Conservation (phyloP, 257 asterid species). For the Solanum appendiculatum region DNA sequence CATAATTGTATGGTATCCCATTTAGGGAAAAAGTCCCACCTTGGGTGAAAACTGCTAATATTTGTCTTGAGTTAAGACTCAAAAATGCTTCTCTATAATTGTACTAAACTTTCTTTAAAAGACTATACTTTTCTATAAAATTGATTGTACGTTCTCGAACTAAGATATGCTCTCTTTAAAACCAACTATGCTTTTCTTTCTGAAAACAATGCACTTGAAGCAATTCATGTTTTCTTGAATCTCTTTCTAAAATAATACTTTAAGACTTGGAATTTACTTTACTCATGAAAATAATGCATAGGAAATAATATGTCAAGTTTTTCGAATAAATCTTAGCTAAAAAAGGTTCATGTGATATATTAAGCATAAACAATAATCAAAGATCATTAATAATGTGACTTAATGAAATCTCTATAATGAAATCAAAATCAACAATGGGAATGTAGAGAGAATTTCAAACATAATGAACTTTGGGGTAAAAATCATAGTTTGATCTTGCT, state of each 20-base stretch:
- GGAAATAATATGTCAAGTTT: not conserved
- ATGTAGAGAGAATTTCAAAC: not conserved
- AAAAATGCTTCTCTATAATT: not conserved
- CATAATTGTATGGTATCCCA: not conserved
- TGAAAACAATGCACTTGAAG: not conserved
- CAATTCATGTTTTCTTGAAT: not conserved
- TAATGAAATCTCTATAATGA: too few relatives aligned
- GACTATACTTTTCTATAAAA: too few relatives aligned
- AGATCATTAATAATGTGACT: not conserved
- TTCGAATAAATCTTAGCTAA: not conserved
- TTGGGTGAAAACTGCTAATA: not conserved
- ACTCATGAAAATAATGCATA: not conserved
- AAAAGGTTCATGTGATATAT: not conserved
- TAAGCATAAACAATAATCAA: not conserved
- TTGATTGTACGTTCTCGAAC: not conserved
- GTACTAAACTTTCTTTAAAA: not conserved
- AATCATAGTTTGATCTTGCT: not conserved
- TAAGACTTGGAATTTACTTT: not conserved
- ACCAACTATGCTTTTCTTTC: not conserved
- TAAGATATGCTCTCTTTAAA: not conserved
- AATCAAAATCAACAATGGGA: not conserved
- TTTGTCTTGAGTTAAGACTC: not conserved
- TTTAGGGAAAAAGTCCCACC: not conserved
- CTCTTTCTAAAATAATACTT: not conserved
- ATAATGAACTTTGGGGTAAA: not conserved